Base-by-base conservation (phyloP, 495 filamentous ascomycete species). In the Tricharina praecox region DNA sequence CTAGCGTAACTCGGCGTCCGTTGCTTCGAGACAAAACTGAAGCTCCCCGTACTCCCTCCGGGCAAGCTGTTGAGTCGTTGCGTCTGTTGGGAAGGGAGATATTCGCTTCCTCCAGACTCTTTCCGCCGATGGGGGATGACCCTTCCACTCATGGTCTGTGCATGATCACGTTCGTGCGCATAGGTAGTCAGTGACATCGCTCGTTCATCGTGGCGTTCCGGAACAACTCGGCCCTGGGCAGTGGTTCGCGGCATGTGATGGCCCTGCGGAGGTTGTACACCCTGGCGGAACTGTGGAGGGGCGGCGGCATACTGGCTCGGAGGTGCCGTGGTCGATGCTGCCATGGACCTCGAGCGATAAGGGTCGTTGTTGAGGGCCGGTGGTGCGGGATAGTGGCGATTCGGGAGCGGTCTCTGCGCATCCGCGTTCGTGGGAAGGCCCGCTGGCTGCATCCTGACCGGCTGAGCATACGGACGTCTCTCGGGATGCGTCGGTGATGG, bases 161-260 rank as follows among this genome's bases (percentile, higher is more conserved):
- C 71, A 48, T 80, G 70, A 48, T 96, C 84, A 39, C 75, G 71
- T 50, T 88, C 82, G 50, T 77, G 66, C 13, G 78, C 71, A 60
- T 93, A 93, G 2, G 81, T 81, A 13, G 78, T 86, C 76, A 99
- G 78, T 23, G 88, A 93, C 90, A 96, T 96, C 41, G 90, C 76
- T 41, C 92, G 74, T 59, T 95, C 87, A 58, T 96, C 79, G 58
- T 90, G 81, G 37, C 85, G 75, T 53, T 94, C 87, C 4, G 92
- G 92, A 1, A 99, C 84, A 21, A 85, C 65, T 43, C 92, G 74
- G 13, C 92, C 92, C 61, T 93, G 83, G 1, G 83, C 83, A 19
- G 87, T 92, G 23, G 86, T 96, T 58, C 85, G 73, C 26, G 82
- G 78, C 46, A 68, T 59, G 18, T 68, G 61, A 16, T 53, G 50